phyloP scores from a whole-genome alignment of 805 yeast genomes.

The Priceomyces melissophilus region DNA sequence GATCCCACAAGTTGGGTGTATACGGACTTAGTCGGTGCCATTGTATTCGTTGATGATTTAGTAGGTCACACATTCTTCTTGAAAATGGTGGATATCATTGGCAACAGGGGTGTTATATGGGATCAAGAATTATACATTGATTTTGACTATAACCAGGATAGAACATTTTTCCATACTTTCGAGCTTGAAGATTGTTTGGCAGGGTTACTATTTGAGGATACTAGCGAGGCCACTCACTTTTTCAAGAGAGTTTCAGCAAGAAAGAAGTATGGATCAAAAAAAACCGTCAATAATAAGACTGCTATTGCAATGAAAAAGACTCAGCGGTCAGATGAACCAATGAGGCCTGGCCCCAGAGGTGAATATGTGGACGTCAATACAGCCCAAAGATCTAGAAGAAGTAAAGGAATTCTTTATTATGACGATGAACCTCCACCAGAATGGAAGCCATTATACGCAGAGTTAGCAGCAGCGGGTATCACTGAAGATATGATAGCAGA shows the following conservation, averaged over 20 bases:
- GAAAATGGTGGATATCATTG: constrained; percentile 81
- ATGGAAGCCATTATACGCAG: constrained; percentile 73
- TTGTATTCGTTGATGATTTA: constrained; percentile 82
- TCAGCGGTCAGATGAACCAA: constrained; percentile 16
- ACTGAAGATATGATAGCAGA: constrained; percentile 87
- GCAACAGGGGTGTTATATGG: constrained; percentile 88
- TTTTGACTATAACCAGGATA: constrained; percentile 87
- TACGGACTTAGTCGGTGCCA: constrained; percentile 88
- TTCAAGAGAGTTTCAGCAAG: constrained; percentile 70
- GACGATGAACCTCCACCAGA: constrained; percentile 81
- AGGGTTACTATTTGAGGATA: constrained; percentile 87
- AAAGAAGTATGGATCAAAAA: constrained; percentile 82
- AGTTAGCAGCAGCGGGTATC: constrained; percentile 74
- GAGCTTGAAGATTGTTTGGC: constrained; percentile 87
- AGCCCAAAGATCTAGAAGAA: constrained; percentile 53
- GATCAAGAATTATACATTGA: constrained; percentile 92
- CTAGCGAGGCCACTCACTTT: constrained; percentile 83
- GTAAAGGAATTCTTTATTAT: constrained; percentile 63
- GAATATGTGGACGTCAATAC: constrained; percentile 46
- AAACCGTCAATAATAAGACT: constrained; percentile 79
- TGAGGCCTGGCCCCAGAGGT: constrained; percentile 62
- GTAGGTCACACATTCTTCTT: constrained; percentile 93
- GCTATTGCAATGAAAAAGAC: constrained; percentile 73
- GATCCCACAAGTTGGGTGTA: constrained; percentile 75
- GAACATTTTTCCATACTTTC: constrained; percentile 91